These are phyloP conservation scores for Wickerhamomyces bovis DNA, from an alignment of 805 yeast species.

Conservation along the genomic window DNA sequence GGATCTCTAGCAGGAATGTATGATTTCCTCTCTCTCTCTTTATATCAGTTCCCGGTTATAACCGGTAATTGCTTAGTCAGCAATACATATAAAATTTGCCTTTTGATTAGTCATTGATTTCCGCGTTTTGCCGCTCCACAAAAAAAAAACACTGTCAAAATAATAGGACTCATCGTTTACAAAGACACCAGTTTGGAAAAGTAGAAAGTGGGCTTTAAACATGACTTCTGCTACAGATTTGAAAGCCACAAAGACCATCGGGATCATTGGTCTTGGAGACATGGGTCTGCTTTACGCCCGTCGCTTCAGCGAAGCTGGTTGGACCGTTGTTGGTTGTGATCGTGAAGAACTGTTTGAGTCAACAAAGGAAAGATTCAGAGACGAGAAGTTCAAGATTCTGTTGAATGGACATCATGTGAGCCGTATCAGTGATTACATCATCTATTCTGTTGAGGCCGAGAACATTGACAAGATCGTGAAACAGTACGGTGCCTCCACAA, in stretches of 20 bases:
- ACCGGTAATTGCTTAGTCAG: not conserved
- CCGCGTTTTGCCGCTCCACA: not conserved
- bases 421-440: slow-evolving; percentile 71
- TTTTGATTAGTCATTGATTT: too few relatives aligned
- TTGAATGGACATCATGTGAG: slow-evolving; percentile 81
- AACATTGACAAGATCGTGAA: slow-evolving; percentile 67
- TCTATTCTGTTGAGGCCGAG: slow-evolving; percentile 93
- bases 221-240: slow-evolving; percentile 17
- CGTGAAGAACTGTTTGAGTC: slow-evolving; percentile 55
- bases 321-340: slow-evolving; percentile 88
- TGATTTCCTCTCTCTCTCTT: too few relatives aligned
- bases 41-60: too few relatives aligned
- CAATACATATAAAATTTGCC: too few relatives aligned
- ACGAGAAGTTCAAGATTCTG: slow-evolving; percentile 49
- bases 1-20: not conserved
- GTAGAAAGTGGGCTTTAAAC: not conserved
- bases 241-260: slow-evolving; percentile 53
- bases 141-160: not conserved
- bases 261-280: slow-evolving; percentile 94
- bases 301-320: slow-evolving; percentile 72
- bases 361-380: slow-evolving; percentile 34
- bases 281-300: slow-evolving; percentile 91
- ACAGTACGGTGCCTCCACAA: slow-evolving; percentile 80
- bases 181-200: not conserved
- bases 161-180: not conserved